Percentiles rank a stretch among this genome's conserved stretches.
These are phyloP conservation scores for Cladophialophora psammophila DNA, from an alignment of 2,329 filamentous ascomycete genomes.

Conservation along the genomic window DNA sequence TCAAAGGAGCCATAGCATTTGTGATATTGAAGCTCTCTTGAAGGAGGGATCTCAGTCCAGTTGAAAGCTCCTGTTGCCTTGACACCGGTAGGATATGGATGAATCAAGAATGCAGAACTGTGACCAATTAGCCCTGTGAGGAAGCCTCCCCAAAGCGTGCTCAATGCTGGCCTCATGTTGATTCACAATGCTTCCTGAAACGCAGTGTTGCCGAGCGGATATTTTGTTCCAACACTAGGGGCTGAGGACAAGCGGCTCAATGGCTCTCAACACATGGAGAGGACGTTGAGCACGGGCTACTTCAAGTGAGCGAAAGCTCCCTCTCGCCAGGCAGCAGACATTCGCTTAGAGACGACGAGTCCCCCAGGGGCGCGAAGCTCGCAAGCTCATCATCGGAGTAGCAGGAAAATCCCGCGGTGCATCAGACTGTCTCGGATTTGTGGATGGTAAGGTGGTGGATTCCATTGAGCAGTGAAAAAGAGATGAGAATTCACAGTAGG, in stretches of 20 bases:
- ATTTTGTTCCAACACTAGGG: neutral
- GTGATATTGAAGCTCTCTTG: slow-evolving; percentile 45
- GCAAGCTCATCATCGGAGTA: neutral
- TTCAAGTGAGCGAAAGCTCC: neutral
- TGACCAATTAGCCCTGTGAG: neutral
- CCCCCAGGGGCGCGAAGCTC: neutral
- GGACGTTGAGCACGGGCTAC: neutral
- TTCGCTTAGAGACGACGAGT: neutral
- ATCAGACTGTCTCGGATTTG: too few species aligned
- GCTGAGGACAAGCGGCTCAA: neutral
- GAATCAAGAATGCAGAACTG: neutral
- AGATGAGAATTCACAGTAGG: too few species aligned
- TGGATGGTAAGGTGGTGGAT: too few species aligned
- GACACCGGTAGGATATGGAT: neutral
- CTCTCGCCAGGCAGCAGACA: neutral
- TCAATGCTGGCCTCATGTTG: neutral
- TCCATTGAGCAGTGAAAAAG: too few species aligned
- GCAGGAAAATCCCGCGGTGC: neutral
- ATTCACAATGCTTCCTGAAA: neutral
- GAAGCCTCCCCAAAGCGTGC: neutral
- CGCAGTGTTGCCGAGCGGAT: neutral
- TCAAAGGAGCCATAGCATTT: slow-evolving; percentile 55
- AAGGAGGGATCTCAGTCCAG: slow-evolving; percentile 39
- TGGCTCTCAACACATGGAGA: neutral
- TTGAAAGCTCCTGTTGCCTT: slow-evolving; percentile 18